These are phyloP conservation scores for Galerina marginata DNA, from an alignment of 768 basidiomycete genomes.

Conservation along the genomic window DNA sequence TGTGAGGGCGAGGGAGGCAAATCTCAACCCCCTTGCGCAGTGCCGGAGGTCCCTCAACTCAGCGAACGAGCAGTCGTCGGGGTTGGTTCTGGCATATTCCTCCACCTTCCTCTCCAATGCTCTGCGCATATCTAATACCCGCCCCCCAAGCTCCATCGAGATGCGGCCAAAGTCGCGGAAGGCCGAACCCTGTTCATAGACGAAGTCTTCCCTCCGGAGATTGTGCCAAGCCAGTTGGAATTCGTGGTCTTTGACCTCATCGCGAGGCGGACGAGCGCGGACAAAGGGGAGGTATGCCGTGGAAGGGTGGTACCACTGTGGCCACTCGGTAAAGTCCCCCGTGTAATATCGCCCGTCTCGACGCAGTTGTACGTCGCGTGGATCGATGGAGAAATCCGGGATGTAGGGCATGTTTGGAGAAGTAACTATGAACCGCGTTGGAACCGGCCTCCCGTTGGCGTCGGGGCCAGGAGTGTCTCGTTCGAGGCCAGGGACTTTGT, in stretches of 20 bases:
- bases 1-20: no score
- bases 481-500: no score
- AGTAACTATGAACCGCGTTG: background rate
- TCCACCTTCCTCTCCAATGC: no score
- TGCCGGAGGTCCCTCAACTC: no score
- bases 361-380: background rate
- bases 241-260: background rate
- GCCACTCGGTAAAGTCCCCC: constrained; percentile 10
- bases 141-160: background rate
- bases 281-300: constrained; percentile 10
- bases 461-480: no score
- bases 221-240: constrained; percentile 6
- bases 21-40: no score
- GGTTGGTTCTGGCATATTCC: no score
- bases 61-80: no score
- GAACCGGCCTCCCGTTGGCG: no score
- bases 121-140: background rate
- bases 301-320: constrained; percentile 10
- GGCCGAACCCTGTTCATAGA: background rate
- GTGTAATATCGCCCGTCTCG: constrained; percentile 2
- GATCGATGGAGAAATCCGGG: background rate
- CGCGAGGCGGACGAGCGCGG: background rate
- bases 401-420: constrained; percentile 9
- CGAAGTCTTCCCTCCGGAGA: background rate
- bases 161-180: background rate